These are phyloP conservation scores for Auricularia cornea DNA, from an alignment of 768 basidiomycete genomes.

Conservation along the genomic window DNA sequence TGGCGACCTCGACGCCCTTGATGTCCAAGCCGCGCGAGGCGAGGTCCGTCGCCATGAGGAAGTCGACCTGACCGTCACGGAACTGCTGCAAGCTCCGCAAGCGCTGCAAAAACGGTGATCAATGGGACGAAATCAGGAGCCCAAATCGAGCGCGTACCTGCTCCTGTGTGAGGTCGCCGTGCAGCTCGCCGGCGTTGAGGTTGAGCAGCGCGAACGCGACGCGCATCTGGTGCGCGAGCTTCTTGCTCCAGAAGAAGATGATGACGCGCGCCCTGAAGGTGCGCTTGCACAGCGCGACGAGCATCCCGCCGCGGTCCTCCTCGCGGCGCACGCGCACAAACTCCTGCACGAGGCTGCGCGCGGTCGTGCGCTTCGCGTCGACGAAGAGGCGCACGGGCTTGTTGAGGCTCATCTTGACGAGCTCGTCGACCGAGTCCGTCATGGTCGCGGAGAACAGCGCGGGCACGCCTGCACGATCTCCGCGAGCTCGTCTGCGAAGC, in stretches of 20 bases:
- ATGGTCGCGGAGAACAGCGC: slow-evolving; percentile 98
- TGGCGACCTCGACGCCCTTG: slow-evolving; percentile 93
- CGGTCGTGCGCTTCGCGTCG: slow-evolving; percentile 84
- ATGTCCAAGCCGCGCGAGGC: slow-evolving; percentile 95
- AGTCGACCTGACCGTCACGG: slow-evolving; percentile 81
- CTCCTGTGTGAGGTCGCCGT: slow-evolving; percentile 94
- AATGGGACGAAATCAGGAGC: slow-evolving; percentile 1
- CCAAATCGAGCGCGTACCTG: slow-evolving; percentile 47
- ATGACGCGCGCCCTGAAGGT: slow-evolving; percentile 80
- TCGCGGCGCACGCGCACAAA: too few species aligned
- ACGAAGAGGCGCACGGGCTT: slow-evolving; percentile 93
- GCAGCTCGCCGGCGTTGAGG: slow-evolving; percentile 86
- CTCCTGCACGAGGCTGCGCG: slow-evolving; percentile 82
- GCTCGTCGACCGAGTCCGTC: slow-evolving; percentile 88
- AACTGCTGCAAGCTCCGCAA: slow-evolving; percentile 70
- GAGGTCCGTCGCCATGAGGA: slow-evolving; percentile 91
- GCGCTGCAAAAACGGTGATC: slow-evolving; percentile 58
- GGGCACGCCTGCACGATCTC: slow-evolving; percentile 83
- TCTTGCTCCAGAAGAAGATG: slow-evolving; percentile 94
- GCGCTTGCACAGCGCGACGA: slow-evolving; percentile 77
- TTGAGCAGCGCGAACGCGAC: too few species aligned
- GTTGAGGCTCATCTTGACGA: slow-evolving; percentile 86
- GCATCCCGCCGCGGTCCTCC: slow-evolving; percentile 63
- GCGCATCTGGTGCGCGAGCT: slow-evolving; percentile 93
- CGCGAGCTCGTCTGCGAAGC: slow-evolving; percentile 98